Conservation (phyloP, 2,329 filamentous ascomycete species). For the Diplodia intermedia region DNA sequence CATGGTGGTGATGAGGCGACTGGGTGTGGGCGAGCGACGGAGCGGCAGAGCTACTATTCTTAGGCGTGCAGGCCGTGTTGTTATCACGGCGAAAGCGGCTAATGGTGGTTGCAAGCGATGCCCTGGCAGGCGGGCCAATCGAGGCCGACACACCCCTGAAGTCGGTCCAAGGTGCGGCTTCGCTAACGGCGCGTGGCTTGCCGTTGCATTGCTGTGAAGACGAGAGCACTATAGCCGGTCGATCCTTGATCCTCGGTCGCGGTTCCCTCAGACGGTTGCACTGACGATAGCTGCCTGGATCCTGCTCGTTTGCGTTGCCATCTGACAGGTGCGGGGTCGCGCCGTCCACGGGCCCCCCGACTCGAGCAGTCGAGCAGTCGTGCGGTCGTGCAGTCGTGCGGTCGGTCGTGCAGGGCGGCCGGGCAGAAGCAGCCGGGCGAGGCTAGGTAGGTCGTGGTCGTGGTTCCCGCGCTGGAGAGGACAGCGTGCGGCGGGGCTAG, state of each 20-base stretch:
- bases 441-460: too few species aligned
- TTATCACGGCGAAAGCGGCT: constrained; percentile 16
- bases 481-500: neutral
- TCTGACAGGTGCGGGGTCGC: too few species aligned
- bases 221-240: too few species aligned
- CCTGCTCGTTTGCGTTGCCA: neutral
- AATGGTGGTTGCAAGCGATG: constrained; percentile 25
- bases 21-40: neutral
- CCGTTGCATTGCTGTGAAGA: neutral
- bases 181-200: neutral
- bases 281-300: neutral
- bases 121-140: constrained; percentile 10
- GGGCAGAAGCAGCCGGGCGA: too few species aligned
- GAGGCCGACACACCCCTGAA: constrained; percentile 6
- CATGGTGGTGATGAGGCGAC: constrained; percentile 7
- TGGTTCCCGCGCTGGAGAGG: neutral
- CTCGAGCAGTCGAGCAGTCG: too few species aligned
- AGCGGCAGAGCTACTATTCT: constrained; percentile 21
- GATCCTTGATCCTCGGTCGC: neutral
- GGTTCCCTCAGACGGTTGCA: constrained; percentile 22
- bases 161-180: neutral
- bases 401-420: too few species aligned
- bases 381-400: too few species aligned
- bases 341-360: too few species aligned
- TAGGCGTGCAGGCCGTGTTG: constrained; percentile 26